Percentiles rank a stretch among this genome's conserved stretches.
These are phyloP conservation scores for Copromyces sp. DNA, from an alignment of 495 filamentous ascomycete genomes.

Conservation along the genomic window DNA sequence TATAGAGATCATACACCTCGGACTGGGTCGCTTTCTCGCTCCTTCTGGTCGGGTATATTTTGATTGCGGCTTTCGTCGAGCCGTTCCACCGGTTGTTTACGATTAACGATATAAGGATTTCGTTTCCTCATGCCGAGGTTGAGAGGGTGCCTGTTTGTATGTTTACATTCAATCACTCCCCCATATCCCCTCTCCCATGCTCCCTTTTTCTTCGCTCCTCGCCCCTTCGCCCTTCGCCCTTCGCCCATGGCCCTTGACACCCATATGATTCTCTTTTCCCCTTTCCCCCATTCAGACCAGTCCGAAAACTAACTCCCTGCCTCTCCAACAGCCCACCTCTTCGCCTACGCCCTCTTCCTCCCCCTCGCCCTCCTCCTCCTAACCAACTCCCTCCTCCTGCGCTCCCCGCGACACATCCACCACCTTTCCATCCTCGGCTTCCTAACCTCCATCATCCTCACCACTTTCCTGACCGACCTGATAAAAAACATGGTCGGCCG, in stretches of 20 bases:
- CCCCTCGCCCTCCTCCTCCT: constrained; percentile 56
- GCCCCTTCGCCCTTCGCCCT: background rate
- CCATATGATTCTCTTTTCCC: constrained; percentile 50
- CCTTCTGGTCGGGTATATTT: constrained; percentile 54
- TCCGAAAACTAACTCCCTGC: constrained; percentile 5
- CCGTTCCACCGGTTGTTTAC: constrained; percentile 86
- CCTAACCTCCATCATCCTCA: constrained; percentile 63
- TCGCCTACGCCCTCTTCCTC: constrained; percentile 63
- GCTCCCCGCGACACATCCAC: constrained; percentile 61
- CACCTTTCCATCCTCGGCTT: constrained; percentile 81
- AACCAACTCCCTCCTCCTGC: constrained; percentile 51
- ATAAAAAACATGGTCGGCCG: constrained; percentile 88
- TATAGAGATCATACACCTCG: constrained; percentile 66
- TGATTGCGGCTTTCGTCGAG: constrained; percentile 59
- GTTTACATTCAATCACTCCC: constrained; percentile 14
- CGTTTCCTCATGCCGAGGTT: constrained; percentile 73
- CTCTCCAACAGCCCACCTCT: constrained; percentile 48
- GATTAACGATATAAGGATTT: constrained; percentile 71
- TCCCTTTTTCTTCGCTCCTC: constrained; percentile 1
- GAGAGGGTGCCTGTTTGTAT: constrained; percentile 76
- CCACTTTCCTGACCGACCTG: constrained; percentile 76
- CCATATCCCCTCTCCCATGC: background rate
- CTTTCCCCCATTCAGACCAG: constrained; percentile 48
- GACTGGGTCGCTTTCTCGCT: constrained; percentile 76
- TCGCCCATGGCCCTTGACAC: too few relatives aligned